Evolutionary conservation across 768 basidiomycete genomes (phyloP), one percentile per base, ranked within the genome.

Genomic region (Lentinula sp.): DNA sequence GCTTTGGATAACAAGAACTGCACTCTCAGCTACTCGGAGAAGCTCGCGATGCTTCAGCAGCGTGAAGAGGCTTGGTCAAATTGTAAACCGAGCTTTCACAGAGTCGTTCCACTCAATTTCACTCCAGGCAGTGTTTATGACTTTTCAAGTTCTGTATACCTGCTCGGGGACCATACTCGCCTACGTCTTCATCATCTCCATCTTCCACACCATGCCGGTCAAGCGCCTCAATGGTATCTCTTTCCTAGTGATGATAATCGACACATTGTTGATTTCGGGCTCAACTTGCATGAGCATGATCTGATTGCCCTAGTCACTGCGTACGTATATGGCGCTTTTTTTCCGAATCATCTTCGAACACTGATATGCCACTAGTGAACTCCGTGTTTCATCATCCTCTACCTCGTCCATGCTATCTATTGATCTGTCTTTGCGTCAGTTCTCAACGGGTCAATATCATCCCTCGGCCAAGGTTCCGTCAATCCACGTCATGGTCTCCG

Each of bases 221-320:
- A 76, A 23, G 60, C 65, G 10, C 23, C 66, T 2, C 62, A 59
- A 15, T 78, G 76, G 76, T 67, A 62, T 35, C 61, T 48, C 32
- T 68, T 78, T n/a, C 53, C 66, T 16, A 46, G 45, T 18, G 39
- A 53, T 11, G 62, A 73, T 31, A 66, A 68, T 16, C 62, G 69
- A 4, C 65, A 62, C 13, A 71, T 79, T 56, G 69, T 81, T 31
- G 79, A 81, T 63, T 73, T 81, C 63, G 78, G 77, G 5, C 62
- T 80, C 16, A 72, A 73, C 31, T 62, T 79, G 2, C 70, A 75
- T 23, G 78, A 80, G 62, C 78, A 81, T 57, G 78, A 81, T 64
- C 66, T 81, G 35, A 68, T 80, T 31, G 78, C 70, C 3, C 62
- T 79, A 46, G 65, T 80, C 46, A 76, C 76, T 15, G 72, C 70